These are phyloP conservation scores for Colletotrichum sojae DNA, from an alignment of 2,329 filamentous ascomycete species.

Conservation along the genomic window DNA sequence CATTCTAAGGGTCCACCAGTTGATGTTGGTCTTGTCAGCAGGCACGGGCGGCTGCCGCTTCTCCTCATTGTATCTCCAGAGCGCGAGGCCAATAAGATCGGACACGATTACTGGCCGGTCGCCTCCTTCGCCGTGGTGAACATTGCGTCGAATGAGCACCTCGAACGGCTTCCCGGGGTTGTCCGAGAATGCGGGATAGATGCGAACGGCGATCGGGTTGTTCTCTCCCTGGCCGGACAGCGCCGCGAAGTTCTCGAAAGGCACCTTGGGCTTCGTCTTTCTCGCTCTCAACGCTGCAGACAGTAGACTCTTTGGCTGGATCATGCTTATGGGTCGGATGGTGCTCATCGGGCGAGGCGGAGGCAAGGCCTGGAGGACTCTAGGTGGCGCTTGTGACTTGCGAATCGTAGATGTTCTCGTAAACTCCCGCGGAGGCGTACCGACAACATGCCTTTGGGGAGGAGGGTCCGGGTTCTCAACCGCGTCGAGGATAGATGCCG, in stretches of 20 bases:
- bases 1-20: constrained; percentile 87
- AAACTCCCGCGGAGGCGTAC: constrained; percentile 74
- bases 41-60: constrained; percentile 78
- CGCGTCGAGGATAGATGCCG: constrained; percentile 78
- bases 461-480: constrained; percentile 71
- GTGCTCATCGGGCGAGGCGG: constrained; percentile 78
- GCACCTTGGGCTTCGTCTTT: constrained; percentile 77
- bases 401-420: constrained; percentile 74
- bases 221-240: constrained; percentile 84
- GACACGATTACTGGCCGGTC: constrained; percentile 78
- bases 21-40: constrained; percentile 79
- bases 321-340: constrained; percentile 75
- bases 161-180: constrained; percentile 77
- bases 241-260: constrained; percentile 82
- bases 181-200: constrained; percentile 81
- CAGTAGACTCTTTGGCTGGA: constrained; percentile 78
- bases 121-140: constrained; percentile 76
- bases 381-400: constrained; percentile 71
- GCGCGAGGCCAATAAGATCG: constrained; percentile 84
- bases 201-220: constrained; percentile 81
- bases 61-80: constrained; percentile 85
- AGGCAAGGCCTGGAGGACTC: constrained; percentile 76
- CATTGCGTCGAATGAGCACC: constrained; percentile 77
- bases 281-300: constrained; percentile 82
- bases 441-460: constrained; percentile 70